Evolutionary conservation across 2,329 filamentous ascomycete species (phyloP).

Genomic region (Bipolaris bicolor): DNA sequence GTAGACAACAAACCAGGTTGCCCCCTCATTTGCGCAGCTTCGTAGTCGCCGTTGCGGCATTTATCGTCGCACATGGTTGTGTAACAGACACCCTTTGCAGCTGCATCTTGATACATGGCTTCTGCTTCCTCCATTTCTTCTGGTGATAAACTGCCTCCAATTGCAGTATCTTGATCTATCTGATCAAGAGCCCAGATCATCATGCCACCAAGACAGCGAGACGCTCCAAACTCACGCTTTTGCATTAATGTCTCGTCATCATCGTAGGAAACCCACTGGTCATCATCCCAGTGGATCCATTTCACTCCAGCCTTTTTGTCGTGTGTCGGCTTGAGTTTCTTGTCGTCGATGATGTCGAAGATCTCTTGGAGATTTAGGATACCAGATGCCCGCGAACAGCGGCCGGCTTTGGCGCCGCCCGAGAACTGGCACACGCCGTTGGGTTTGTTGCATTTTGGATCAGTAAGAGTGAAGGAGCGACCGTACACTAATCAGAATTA

Average conservation of each 20-base stretch:
- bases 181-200: conserved; percentile 13
- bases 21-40: conserved; percentile 2
- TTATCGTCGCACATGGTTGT: conserved; percentile 5
- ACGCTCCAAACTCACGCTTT: conserved; percentile 34
- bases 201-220: not conserved
- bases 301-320: conserved; percentile 11
- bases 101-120: not conserved
- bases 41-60: conserved; percentile 18
- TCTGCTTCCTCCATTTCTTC: conserved; percentile 1
- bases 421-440: conserved; percentile 10
- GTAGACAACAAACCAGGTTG: conserved; percentile 1
- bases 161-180: not conserved
- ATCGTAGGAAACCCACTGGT: conserved; percentile 40
- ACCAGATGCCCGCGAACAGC: conserved; percentile 3
- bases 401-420: not conserved
- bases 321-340: not conserved
- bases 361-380: conserved; percentile 10
- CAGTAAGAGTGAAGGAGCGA: conserved; percentile 31
- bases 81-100: conserved; percentile 6
- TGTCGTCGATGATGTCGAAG: not conserved
- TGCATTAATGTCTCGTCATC: conserved; percentile 50
- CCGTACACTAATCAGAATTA: conserved; percentile 51
- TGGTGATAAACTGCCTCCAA: not conserved
- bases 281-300: conserved; percentile 24
- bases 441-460: conserved; percentile 16